Evolutionary conservation across 23 red algal species (phyloP).

Genomic region (Gracilariopsis chorda): DNA sequence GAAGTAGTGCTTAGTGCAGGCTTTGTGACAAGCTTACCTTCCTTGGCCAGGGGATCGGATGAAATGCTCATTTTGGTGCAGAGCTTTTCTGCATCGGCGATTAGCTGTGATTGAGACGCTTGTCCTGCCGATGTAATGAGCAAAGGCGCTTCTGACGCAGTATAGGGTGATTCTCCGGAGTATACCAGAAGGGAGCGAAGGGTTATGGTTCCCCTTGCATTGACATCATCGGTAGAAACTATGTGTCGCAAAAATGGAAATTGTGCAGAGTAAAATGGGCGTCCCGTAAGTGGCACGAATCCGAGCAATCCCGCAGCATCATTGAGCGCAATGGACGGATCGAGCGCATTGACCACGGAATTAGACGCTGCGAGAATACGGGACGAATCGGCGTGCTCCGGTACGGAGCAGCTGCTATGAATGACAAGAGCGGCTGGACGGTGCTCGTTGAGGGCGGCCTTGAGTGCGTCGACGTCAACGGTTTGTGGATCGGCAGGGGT

Average conservation of each 20-base stretch:
- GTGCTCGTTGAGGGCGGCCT: constrained; percentile 26
- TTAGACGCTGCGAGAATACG: constrained; percentile 23
- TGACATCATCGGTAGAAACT: constrained; percentile 49
- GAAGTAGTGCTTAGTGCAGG: not conserved
- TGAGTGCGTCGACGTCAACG: not conserved
- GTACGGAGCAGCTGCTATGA: not conserved
- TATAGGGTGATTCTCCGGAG: not conserved
- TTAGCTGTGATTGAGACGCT: constrained; percentile 23
- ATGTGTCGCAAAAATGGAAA: constrained; percentile 53
- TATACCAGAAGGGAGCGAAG: constrained; percentile 68
- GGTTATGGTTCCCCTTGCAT: constrained; percentile 31
- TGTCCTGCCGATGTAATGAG: constrained; percentile 10
- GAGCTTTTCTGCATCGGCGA: not conserved
- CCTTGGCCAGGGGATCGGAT: constrained; percentile 11
- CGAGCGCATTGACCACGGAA: constrained; percentile 30
- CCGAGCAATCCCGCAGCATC: constrained; percentile 41
- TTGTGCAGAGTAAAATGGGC: constrained; percentile 14
- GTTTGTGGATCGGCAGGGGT: not conserved
- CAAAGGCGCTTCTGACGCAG: not conserved
- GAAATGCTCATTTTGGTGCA: constrained; percentile 25
- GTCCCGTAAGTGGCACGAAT: constrained; percentile 36
- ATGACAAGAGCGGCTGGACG: constrained; percentile 22
- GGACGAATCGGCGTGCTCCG: not conserved
- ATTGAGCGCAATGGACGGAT: constrained; percentile 12
- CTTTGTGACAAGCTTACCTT: constrained; percentile 52